These are phyloP conservation scores for Saksenaea oblongispora DNA, from an alignment of 371 early-diverging fungal genomes.

Conservation along the genomic window DNA sequence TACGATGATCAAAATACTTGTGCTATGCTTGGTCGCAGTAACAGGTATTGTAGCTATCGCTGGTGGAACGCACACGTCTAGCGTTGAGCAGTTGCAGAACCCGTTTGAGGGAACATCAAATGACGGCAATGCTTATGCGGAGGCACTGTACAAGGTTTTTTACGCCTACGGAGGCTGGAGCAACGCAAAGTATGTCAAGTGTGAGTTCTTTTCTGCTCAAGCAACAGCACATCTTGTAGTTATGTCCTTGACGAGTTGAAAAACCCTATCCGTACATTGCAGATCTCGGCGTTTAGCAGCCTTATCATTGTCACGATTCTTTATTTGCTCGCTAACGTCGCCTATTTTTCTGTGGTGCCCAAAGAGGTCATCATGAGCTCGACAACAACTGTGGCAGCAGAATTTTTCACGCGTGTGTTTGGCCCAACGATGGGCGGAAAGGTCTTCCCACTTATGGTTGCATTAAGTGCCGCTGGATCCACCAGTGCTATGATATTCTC, in stretches of 20 bases:
- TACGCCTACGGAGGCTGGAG: conserved; percentile 36
- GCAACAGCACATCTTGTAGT: neutral
- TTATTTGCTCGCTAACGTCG: conserved; percentile 36
- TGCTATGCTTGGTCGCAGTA: conserved; percentile 13
- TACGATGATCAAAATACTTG: conserved; percentile 16
- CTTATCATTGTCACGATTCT: conserved; percentile 22
- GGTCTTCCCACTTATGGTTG: conserved; percentile 25
- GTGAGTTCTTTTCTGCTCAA: neutral
- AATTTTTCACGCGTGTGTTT: conserved; percentile 31
- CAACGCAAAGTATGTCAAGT: conserved; percentile 9
- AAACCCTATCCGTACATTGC: conserved; percentile 31
- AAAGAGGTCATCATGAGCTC: conserved; percentile 20
- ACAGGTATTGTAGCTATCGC: conserved; percentile 22
- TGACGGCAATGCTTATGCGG: conserved; percentile 21
- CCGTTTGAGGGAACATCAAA: conserved; percentile 15
- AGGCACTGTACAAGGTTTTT: conserved; percentile 23
- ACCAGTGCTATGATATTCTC: conserved; percentile 21
- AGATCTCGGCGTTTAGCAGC: conserved; percentile 22
- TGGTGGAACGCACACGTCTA: conserved; percentile 10
- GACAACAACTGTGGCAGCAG: conserved; percentile 29
- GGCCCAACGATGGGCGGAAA: conserved; percentile 17
- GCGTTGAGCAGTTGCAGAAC: conserved; percentile 7
- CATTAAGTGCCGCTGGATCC: conserved; percentile 24
- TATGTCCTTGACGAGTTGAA: conserved; percentile 38
- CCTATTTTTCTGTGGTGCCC: conserved; percentile 40